These are phyloP conservation scores for Saccharomycopsis malanga DNA, from an alignment of 805 yeast genomes.

Conservation along the genomic window DNA sequence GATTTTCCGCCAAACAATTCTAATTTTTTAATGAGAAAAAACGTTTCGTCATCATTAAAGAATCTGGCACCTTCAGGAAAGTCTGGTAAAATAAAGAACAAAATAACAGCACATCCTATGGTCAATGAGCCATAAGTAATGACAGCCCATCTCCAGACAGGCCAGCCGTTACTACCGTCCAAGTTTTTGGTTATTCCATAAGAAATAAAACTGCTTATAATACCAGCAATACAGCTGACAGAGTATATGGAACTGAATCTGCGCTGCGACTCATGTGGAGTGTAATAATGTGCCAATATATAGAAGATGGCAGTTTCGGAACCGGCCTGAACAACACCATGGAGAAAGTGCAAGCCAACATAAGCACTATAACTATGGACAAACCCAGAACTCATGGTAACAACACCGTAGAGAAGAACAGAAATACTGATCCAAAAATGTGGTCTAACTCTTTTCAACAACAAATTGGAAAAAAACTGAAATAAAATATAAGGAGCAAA, in stretches of 20 bases:
- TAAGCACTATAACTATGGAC: constrained; percentile 51
- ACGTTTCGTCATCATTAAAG: constrained; percentile 38
- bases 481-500: constrained; percentile 58
- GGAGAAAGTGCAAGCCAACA: constrained; percentile 52
- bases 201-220: constrained; percentile 68
- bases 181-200: constrained; percentile 48
- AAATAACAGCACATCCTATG: constrained; percentile 26
- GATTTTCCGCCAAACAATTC: constrained; percentile 28
- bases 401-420: constrained; percentile 53
- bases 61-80: constrained; percentile 40
- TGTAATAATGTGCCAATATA: constrained; percentile 45
- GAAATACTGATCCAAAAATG: constrained; percentile 56
- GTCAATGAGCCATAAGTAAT: constrained; percentile 40
- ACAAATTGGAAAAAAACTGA: constrained; percentile 57
- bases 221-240: constrained; percentile 69
- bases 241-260: constrained; percentile 60
- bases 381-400: constrained; percentile 59
- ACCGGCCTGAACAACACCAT: constrained; percentile 65
- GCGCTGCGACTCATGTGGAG: constrained; percentile 59
- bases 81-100: constrained; percentile 40
- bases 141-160: constrained; percentile 46
- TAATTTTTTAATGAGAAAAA: constrained; percentile 22
- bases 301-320: constrained; percentile 73
- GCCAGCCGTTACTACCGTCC: constrained; percentile 38
- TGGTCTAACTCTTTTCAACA: constrained; percentile 52